Evolutionary conservation across 495 filamentous ascomycete species (phyloP), one percentile per base, ranked within the genome.

Genomic region (Astrothelium subdiscretum): DNA sequence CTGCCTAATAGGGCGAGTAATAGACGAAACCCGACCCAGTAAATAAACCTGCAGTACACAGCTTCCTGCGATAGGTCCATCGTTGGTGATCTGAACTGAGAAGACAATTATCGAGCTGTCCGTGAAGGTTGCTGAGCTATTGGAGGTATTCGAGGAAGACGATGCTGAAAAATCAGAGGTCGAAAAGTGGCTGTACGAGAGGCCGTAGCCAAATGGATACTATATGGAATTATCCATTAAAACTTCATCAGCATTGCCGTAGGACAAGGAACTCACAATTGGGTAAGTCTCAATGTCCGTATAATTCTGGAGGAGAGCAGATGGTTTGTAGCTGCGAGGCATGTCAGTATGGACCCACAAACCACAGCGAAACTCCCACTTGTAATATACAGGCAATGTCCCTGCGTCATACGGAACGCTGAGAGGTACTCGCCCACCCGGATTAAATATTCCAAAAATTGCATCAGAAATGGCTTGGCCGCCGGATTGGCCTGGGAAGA

Each of bases 391-490:
- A 0, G 73, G 75, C 18, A 71, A 52, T 59, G 75, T 71, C 58
- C 74, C 73, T 6, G 71, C 71, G 32, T 71, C 64, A 31, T 67
- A 68, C 15, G 76, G 75, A 12, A 77, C 67, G 3, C 71, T 73
- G 35, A 77, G 66, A 1, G 76, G 71, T 38, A 77, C 66, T 22
- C 73, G 63, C 11, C 77, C 79, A 8, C 76, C 77, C 0, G 78
- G 79, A 40, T 74, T 79, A 4, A 73, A 70, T 2, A 61, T 60
- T 1, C 79, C 78, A 59, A 79, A 78, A 10, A 81, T 64, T 8
- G 75, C 71, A 64, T 81, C 74, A 0, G 74, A 71, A 31, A 80
- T 71, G 22, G 78, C 79, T 48, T 80, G 78, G 0, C 78, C 77
- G 31, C 78, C 77, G 35, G 76, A 65, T 60, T 79, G 74, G 15